Conservation (phyloP, 1,139 yeast species). For the Kodamaea derodonti region DNA sequence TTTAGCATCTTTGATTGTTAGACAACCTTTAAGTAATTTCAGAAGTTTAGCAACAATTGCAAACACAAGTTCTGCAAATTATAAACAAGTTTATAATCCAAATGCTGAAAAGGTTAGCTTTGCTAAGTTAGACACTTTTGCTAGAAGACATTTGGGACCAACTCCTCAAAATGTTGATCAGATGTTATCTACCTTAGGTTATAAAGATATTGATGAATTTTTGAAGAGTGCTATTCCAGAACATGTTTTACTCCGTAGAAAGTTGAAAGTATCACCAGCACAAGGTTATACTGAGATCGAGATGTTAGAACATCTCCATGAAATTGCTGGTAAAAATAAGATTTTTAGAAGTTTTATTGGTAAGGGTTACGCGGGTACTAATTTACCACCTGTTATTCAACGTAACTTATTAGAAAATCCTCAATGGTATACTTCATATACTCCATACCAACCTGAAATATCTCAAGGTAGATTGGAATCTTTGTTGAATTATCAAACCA, state of each 20-base stretch:
- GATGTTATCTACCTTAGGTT: conserved; percentile 69
- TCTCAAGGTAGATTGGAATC: conserved; percentile 95
- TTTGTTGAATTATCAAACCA: conserved; percentile 84
- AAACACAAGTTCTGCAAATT: conserved; percentile 45
- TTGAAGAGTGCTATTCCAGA: conserved; percentile 73
- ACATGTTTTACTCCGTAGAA: conserved; percentile 66
- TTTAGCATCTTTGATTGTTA: conserved; percentile 1
- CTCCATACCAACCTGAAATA: conserved; percentile 98
- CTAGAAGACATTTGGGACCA: conserved; percentile 91
- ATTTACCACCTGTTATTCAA: conserved; percentile 87
- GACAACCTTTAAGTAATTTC: background rate
- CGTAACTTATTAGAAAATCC: conserved; percentile 90
- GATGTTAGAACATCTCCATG: conserved; percentile 64
- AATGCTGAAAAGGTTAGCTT: conserved; percentile 23
- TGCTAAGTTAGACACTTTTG: conserved; percentile 69
- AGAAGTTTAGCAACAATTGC: conserved; percentile 29
- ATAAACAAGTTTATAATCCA: conserved; percentile 38
- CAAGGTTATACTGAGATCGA: conserved; percentile 79
- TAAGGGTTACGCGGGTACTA: conserved; percentile 90
- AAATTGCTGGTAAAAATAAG: conserved; percentile 72
- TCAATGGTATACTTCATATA: conserved; percentile 97
- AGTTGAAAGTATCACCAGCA: conserved; percentile 58
- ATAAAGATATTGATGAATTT: conserved; percentile 65
- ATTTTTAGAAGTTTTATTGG: conserved; percentile 77
- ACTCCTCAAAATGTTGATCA: conserved; percentile 53